phyloP scores from a whole-genome alignment of 768 basidiomycete species.

The Trametes punicea region DNA sequence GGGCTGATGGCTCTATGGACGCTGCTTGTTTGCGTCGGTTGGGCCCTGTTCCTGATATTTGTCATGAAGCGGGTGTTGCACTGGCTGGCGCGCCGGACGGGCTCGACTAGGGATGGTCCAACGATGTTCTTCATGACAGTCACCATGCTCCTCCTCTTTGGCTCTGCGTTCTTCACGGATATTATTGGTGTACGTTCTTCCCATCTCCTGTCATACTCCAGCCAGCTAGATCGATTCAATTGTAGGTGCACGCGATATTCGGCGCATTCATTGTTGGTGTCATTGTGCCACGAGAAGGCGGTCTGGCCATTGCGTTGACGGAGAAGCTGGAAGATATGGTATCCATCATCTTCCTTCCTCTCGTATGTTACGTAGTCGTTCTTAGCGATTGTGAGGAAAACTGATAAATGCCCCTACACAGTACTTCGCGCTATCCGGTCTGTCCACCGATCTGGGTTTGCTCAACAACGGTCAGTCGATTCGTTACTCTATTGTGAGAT shows the following conservation, averaged over 20 bases:
- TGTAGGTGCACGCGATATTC: background rate
- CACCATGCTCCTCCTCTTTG: slow-evolving; percentile 69
- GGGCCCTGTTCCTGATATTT: slow-evolving; percentile 60
- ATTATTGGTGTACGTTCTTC: slow-evolving; percentile 53
- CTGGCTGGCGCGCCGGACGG: slow-evolving; percentile 47
- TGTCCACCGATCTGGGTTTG: slow-evolving; percentile 76
- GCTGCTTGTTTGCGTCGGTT: slow-evolving; percentile 65
- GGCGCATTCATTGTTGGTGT: slow-evolving; percentile 83
- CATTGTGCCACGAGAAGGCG: slow-evolving; percentile 79
- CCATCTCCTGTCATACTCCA: too few relatives aligned
- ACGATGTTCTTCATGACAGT: slow-evolving; percentile 54
- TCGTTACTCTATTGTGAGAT: background rate
- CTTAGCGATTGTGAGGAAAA: background rate
- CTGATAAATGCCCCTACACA: slow-evolving; percentile 25
- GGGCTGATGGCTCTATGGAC: slow-evolving; percentile 81
- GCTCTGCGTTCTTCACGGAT: slow-evolving; percentile 81
- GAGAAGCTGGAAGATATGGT: slow-evolving; percentile 91
- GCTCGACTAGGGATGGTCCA: background rate
- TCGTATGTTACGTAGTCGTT: slow-evolving; percentile 47
- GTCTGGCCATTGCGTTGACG: slow-evolving; percentile 73
- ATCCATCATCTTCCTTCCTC: slow-evolving; percentile 66
- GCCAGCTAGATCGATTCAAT: background rate
- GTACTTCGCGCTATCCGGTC: slow-evolving; percentile 80
- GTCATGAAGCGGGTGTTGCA: slow-evolving; percentile 61
- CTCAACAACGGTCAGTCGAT: slow-evolving; percentile 53